Evolutionary conservation across 345 rosid species (phyloP).

Genomic region (Sisymbrium altissimum): DNA sequence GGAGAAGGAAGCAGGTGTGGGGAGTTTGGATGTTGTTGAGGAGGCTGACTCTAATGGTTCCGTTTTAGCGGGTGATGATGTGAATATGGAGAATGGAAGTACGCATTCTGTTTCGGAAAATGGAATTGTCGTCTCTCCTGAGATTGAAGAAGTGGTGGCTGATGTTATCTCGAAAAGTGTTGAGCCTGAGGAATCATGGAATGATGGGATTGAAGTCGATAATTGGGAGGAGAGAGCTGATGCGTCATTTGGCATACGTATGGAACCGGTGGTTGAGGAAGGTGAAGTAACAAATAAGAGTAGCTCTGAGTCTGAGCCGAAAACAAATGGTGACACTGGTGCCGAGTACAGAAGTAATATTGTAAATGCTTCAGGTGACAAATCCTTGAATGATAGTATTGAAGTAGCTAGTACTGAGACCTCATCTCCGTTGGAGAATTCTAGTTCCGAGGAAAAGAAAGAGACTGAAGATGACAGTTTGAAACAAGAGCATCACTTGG

Average conservation of each 20-base stretch:
- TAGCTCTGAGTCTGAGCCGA: slow-evolving; percentile 3
- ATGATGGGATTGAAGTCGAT: slow-evolving; percentile 17
- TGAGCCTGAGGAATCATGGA: background rate
- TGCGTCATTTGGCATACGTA: slow-evolving; percentile 16
- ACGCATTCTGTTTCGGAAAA: background rate
- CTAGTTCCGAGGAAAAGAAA: slow-evolving; percentile 30
- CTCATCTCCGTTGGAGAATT: slow-evolving; percentile 18
- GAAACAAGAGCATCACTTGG: slow-evolving; percentile 21
- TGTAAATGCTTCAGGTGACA: slow-evolving; percentile 13
- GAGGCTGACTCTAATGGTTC: slow-evolving; percentile 51
- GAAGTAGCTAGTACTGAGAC: background rate
- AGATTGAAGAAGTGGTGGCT: slow-evolving; percentile 1
- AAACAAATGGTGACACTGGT: slow-evolving; percentile 11
- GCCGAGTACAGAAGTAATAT: background rate
- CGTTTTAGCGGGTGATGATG: slow-evolving; percentile 12
- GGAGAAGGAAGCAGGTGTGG: slow-evolving; percentile 22
- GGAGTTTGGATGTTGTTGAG: slow-evolving; percentile 21
- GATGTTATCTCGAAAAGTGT: slow-evolving; percentile 6
- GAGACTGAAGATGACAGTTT: slow-evolving; percentile 22
- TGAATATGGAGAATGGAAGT: slow-evolving; percentile 15
- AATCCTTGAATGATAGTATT: background rate
- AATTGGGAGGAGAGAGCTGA: slow-evolving; percentile 28
- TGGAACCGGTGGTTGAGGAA: slow-evolving; percentile 24
- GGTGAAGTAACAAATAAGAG: slow-evolving; percentile 23
- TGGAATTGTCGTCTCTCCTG: background rate